phyloP scores from a whole-genome alignment of 1,284 basidiomycete species.

The Omphalotus olearius region DNA sequence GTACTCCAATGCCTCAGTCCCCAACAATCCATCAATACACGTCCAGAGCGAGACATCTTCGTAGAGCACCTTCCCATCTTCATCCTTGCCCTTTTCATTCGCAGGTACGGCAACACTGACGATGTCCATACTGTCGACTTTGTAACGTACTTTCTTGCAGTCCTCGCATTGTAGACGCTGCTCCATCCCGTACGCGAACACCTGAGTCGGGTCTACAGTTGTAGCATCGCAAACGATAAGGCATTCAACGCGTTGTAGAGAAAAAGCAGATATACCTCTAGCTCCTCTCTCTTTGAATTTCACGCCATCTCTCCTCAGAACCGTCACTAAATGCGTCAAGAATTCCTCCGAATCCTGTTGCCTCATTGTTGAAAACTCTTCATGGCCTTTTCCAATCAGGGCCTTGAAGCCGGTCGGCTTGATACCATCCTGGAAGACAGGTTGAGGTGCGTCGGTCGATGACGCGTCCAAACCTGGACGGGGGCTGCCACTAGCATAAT shows the following conservation, averaged over 20 bases:
- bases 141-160: slow-evolving; percentile 88
- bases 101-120: slow-evolving; percentile 81
- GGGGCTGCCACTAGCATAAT: slow-evolving; percentile 15
- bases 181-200: slow-evolving; percentile 83
- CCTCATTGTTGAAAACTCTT: slow-evolving; percentile 94
- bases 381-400: slow-evolving; percentile 89
- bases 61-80: slow-evolving; percentile 63
- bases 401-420: slow-evolving; percentile 85
- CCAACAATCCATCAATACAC: slow-evolving; percentile 69
- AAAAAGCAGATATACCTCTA: slow-evolving; percentile 23
- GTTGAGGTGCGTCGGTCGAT: slow-evolving; percentile 26
- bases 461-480: background rate
- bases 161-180: slow-evolving; percentile 81
- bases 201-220: slow-evolving; percentile 60
- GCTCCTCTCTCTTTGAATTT: slow-evolving; percentile 36
- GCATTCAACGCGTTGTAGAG: background rate
- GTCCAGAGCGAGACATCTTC: slow-evolving; percentile 64
- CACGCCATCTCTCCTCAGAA: slow-evolving; percentile 55
- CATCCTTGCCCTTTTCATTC: slow-evolving; percentile 45
- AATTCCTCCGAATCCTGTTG: slow-evolving; percentile 99
- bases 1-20: slow-evolving; percentile 74
- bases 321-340: slow-evolving; percentile 75
- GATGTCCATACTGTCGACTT: slow-evolving; percentile 74
- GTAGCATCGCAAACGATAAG: background rate
- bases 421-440: slow-evolving; percentile 83